phyloP scores from a whole-genome alignment of 257 asterid species.

The Salvia hispanica region DNA sequence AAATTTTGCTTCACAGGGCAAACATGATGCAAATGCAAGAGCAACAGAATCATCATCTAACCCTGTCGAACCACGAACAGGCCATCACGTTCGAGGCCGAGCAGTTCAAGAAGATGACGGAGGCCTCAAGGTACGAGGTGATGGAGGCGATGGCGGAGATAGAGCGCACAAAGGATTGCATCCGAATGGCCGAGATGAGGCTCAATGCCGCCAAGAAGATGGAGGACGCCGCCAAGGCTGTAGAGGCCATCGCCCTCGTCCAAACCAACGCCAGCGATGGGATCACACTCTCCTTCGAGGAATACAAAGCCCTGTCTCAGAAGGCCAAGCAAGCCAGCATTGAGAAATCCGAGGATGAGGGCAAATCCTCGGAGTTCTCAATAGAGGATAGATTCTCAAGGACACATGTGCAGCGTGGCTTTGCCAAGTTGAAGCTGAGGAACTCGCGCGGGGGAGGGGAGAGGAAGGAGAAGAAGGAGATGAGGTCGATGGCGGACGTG shows the following conservation, averaged over 20 bases:
- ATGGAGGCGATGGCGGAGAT: constrained; percentile 88
- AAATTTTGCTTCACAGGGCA: constrained; percentile 36
- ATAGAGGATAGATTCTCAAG: constrained; percentile 33
- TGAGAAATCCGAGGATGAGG: constrained; percentile 51
- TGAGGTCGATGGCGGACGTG: constrained; percentile 64
- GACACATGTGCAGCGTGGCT: constrained; percentile 26
- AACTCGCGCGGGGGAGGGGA: constrained; percentile 34
- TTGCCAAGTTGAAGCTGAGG: constrained; percentile 53
- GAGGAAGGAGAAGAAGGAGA: constrained; percentile 38
- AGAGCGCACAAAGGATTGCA: constrained; percentile 73
- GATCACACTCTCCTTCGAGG: constrained; percentile 69
- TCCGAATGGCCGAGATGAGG: constrained; percentile 91
- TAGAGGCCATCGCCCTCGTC: constrained; percentile 61
- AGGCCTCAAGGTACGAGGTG: constrained; percentile 86
- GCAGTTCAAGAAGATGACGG: constrained; percentile 85
- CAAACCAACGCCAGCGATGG: constrained; percentile 25
- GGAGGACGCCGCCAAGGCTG: constrained; percentile 93
- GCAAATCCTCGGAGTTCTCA: constrained; percentile 22
- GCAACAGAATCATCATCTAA: neutral
- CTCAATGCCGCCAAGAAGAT: constrained; percentile 83
- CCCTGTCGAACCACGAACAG: too few relatives aligned
- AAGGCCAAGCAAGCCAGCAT: constrained; percentile 45
- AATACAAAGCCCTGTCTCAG: constrained; percentile 56
- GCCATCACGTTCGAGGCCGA: constrained; percentile 24
- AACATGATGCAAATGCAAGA: constrained; percentile 28